These are phyloP conservation scores for Salisapilia sapeloensis DNA, from an alignment of 352 stramenopile genomes.

Conservation along the genomic window DNA sequence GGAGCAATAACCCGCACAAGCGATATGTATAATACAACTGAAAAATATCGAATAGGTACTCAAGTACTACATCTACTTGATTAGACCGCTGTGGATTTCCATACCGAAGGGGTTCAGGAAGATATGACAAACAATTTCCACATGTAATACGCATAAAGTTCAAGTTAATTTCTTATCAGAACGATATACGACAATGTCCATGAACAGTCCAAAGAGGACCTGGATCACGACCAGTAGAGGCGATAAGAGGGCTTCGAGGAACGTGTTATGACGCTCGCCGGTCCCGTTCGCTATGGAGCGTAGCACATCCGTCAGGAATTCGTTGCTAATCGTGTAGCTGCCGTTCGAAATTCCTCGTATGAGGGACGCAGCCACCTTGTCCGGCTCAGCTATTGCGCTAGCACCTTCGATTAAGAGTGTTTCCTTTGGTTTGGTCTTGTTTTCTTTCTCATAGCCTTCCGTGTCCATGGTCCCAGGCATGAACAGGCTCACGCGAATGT, in stretches of 20 bases:
- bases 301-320: slow-evolving; percentile 19
- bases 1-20: slow-evolving; percentile 20
- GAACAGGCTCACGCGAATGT: slow-evolving; percentile 20
- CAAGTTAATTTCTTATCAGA: no score
- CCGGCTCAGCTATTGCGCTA: slow-evolving; percentile 7
- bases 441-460: slow-evolving; percentile 14
- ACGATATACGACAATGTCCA: slow-evolving; percentile 12
- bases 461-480: slow-evolving; percentile 33
- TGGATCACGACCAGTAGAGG: slow-evolving; percentile 17
- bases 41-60: no score
- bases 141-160: no score
- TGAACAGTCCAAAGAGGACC: slow-evolving; percentile 15
- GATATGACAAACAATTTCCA: no score
- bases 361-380: slow-evolving; percentile 13
- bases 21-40: no score
- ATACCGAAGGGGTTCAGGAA: no score
- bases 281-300: slow-evolving; percentile 27
- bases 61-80: no score
- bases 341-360: slow-evolving; percentile 16
- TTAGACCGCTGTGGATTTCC: no score
- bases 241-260: slow-evolving; percentile 14
- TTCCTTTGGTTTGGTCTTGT: slow-evolving; percentile 16
- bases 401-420: slow-evolving; percentile 22
- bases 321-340: slow-evolving; percentile 35
- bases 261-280: slow-evolving; percentile 15